phyloP scores from a whole-genome alignment of 768 basidiomycete species.

The Boletus reticuloceps region DNA sequence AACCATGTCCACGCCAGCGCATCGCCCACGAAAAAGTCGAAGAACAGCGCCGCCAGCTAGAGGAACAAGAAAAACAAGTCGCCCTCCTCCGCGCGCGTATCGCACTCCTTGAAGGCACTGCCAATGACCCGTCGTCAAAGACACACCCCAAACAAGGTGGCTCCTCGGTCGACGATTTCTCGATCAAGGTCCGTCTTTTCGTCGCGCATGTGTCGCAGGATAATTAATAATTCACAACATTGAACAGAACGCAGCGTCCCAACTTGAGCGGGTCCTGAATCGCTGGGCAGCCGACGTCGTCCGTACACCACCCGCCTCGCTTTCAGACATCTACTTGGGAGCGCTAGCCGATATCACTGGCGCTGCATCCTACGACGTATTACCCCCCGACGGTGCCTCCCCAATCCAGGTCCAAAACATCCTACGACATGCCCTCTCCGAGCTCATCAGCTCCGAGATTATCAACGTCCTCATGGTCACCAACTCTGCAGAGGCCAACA shows the following conservation, averaged over 20 bases:
- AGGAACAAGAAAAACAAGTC: constrained; percentile 82
- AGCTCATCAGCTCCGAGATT: constrained; percentile 70
- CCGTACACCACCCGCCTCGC: constrained; percentile 21
- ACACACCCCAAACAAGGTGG: constrained; percentile 40
- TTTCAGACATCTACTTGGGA: constrained; percentile 55
- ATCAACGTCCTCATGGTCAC: constrained; percentile 86
- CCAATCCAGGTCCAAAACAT: constrained; percentile 78
- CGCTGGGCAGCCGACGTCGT: constrained; percentile 58
- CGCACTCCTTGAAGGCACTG: constrained; percentile 44
- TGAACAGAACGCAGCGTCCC: constrained; percentile 71
- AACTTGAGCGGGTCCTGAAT: constrained; percentile 80
- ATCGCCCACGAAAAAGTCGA: constrained; percentile 90
- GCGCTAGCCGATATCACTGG: constrained; percentile 58
- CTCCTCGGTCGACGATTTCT: constrained; percentile 81
- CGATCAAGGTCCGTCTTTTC: constrained; percentile 62
- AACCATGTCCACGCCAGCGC: constrained; percentile 35
- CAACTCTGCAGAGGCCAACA: constrained; percentile 79
- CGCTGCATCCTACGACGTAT: constrained; percentile 38
- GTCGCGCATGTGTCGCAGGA: too few relatives aligned
- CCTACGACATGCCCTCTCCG: constrained; percentile 77
- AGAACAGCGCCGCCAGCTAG: constrained; percentile 71
- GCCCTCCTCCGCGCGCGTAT: constrained; percentile 34
- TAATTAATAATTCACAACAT: neutral
- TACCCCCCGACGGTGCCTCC: constrained; percentile 40
- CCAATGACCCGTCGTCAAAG: constrained; percentile 38